A percentile compares a stretch with the other conserved stretches of the same genome.
Conservation (phyloP, 1,284 basidiomycete species). For the Ustilago sp. region DNA sequence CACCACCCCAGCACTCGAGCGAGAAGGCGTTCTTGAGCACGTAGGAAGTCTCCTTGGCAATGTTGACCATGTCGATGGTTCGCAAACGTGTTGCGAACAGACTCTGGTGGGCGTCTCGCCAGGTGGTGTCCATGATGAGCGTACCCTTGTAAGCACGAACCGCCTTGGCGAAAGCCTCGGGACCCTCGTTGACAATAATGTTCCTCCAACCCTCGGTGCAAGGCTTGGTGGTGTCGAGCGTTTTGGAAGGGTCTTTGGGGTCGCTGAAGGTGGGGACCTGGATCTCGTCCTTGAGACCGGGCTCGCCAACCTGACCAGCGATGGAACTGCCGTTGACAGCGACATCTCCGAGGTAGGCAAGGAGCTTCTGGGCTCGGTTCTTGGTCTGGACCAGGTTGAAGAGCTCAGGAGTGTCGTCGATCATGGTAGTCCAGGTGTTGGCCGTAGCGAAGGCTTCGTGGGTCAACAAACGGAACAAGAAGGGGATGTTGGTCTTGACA, state of each 20-base stretch:
- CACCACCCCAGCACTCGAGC: constrained; percentile 99
- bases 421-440: constrained; percentile 88
- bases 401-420: constrained; percentile 98
- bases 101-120: constrained; percentile 99
- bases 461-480: constrained; percentile 97
- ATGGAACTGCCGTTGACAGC: constrained; percentile 98
- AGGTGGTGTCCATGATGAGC: constrained; percentile 80
- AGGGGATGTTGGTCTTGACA: constrained; percentile 97
- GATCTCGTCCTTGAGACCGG: constrained; percentile 91
- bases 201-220: constrained; percentile 96
- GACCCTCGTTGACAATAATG: constrained; percentile 97
- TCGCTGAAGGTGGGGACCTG: constrained; percentile 84
- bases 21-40: constrained; percentile 95
- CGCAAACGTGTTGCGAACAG: constrained; percentile 95
- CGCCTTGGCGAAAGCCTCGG: constrained; percentile 98
- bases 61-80: constrained; percentile 97
- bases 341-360: constrained; percentile 96
- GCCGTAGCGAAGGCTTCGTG: constrained; percentile 96
- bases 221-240: constrained; percentile 83
- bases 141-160: constrained; percentile 95
- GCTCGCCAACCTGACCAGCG: constrained; percentile 92
- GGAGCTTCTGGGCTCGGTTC: constrained; percentile 97
- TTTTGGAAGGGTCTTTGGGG: constrained; percentile 79
- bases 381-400: constrained; percentile 98
- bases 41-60: constrained; percentile 90